These are phyloP conservation scores for Fusarium pilosicola DNA, from an alignment of 2,329 filamentous ascomycete species.

Conservation along the genomic window DNA sequence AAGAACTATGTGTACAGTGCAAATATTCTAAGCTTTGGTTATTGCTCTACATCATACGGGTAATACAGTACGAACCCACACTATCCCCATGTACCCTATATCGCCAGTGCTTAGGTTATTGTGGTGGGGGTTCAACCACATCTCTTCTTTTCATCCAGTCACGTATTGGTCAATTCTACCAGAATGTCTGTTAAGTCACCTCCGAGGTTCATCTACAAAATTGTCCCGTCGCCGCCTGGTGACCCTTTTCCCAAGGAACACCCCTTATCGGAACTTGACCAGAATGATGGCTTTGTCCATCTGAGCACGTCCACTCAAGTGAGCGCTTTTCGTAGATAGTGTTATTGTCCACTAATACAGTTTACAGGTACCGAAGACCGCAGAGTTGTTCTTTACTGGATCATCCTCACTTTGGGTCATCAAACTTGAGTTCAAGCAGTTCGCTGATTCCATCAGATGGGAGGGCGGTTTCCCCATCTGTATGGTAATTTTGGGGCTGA, in stretches of 20 bases:
- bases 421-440: slow-evolving; percentile 62
- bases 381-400: slow-evolving; percentile 56
- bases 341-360: neutral
- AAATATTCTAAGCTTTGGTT: neutral
- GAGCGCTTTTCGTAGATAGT: slow-evolving; percentile 2
- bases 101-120: neutral
- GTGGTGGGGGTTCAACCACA: slow-evolving; percentile 3
- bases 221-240: slow-evolving; percentile 63
- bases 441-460: slow-evolving; percentile 61
- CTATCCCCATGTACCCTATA: slow-evolving; percentile 9
- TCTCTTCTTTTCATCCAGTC: neutral
- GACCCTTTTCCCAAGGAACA: slow-evolving; percentile 63
- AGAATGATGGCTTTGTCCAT: slow-evolving; percentile 70
- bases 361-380: slow-evolving; percentile 56
- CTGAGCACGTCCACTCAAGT: slow-evolving; percentile 67
- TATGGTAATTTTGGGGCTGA: slow-evolving; percentile 66
- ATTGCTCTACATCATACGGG: neutral
- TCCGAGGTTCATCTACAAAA: slow-evolving; percentile 68
- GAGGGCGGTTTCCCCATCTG: slow-evolving; percentile 67
- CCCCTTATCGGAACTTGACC: slow-evolving; percentile 68
- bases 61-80: slow-evolving; percentile 19
- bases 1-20: slow-evolving; percentile 23
- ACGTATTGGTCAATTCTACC: neutral
- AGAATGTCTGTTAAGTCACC: slow-evolving; percentile 47
- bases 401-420: slow-evolving; percentile 58